phyloP scores from a whole-genome alignment of 257 asterid genomes.

The Solanum etuberosum region DNA sequence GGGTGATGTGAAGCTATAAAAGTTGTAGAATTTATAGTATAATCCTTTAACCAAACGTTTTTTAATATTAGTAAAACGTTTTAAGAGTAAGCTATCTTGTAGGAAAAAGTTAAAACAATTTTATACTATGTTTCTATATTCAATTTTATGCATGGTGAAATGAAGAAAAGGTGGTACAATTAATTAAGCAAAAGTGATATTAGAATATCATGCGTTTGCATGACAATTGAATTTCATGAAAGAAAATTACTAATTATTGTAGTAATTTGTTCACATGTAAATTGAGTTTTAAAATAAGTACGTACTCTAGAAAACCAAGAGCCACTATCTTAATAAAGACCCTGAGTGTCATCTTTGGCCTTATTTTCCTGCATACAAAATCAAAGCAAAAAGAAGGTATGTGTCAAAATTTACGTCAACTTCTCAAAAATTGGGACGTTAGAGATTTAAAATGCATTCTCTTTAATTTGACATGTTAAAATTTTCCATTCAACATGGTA shows the following conservation, averaged over 20 bases:
- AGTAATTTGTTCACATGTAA: not conserved
- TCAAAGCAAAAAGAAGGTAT: not conserved
- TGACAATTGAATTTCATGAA: not conserved
- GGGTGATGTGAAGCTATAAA: not conserved
- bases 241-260: not conserved
- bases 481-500: not conserved
- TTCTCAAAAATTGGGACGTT: not conserved
- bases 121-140: not conserved
- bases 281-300: not conserved
- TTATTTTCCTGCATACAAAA: slow-evolving; percentile 53
- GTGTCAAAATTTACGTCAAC: not conserved
- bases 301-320: slow-evolving; percentile 81
- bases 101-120: not conserved
- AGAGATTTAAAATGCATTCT: not conserved
- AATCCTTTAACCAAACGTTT: not conserved
- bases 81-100: not conserved
- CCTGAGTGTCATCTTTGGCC: slow-evolving; percentile 68
- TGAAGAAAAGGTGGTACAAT: not conserved
- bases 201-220: not conserved
- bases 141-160: not conserved
- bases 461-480: not conserved
- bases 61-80: not conserved
- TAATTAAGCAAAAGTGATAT: not conserved
- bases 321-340: slow-evolving; percentile 43
- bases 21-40: not conserved